Conservation (phyloP, 768 basidiomycete species). For the Daedalea quercina region DNA sequence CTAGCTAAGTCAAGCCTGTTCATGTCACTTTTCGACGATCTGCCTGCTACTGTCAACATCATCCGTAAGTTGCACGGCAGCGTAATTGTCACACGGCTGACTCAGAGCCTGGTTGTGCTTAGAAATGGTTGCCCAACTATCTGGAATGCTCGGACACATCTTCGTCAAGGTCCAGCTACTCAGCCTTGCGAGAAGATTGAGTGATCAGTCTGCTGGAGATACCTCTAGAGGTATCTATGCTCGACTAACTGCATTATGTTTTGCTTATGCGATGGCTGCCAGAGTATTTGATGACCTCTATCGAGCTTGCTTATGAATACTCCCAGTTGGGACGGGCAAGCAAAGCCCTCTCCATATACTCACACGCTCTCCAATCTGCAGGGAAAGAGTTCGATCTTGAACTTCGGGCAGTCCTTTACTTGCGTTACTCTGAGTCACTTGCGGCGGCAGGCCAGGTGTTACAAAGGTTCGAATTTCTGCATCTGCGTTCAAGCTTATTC, state of each 20-base stretch:
- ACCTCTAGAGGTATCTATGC: slow-evolving; percentile 13
- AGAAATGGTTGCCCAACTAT: slow-evolving; percentile 55
- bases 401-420: slow-evolving; percentile 43
- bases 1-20: slow-evolving; percentile 3
- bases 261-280: slow-evolving; percentile 35
- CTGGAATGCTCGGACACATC: slow-evolving; percentile 63
- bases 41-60: slow-evolving; percentile 34
- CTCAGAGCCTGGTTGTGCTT: neutral
- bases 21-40: slow-evolving; percentile 19
- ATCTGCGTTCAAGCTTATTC: neutral
- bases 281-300: slow-evolving; percentile 61
- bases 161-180: slow-evolving; percentile 64
- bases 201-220: slow-evolving; percentile 37
- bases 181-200: slow-evolving; percentile 54
- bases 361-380: slow-evolving; percentile 43
- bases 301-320: slow-evolving; percentile 77
- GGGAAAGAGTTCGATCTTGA: slow-evolving; percentile 43
- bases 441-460: slow-evolving; percentile 51
- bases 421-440: slow-evolving; percentile 63
- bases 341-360: slow-evolving; percentile 61
- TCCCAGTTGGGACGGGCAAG: slow-evolving; percentile 66
- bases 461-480: slow-evolving; percentile 41
- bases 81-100: neutral
- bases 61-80: slow-evolving; percentile 39
- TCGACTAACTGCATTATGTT: slow-evolving; percentile 11